These are phyloP conservation scores for Talaromyces sp. DNA, from an alignment of 2,329 filamentous ascomycete species.

Conservation along the genomic window DNA sequence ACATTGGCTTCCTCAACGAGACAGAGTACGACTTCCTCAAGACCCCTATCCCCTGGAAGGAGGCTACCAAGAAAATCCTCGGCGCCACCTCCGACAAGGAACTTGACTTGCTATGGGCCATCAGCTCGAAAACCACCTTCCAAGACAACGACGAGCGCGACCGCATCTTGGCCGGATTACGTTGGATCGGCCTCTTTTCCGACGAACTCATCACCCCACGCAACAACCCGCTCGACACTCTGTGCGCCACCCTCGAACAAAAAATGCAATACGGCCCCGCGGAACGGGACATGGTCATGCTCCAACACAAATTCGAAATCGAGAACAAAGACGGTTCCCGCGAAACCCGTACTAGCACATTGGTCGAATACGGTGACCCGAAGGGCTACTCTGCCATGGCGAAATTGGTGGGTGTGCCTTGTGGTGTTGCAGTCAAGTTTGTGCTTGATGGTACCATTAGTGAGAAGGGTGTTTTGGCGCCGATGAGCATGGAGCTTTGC, in stretches of 20 bases:
- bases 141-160: conserved; percentile 61
- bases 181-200: conserved; percentile 66
- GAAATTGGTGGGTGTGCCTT: conserved; percentile 17
- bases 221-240: conserved; percentile 80
- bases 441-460: conserved; percentile 69
- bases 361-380: conserved; percentile 17
- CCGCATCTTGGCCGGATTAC: conserved; percentile 64
- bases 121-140: conserved; percentile 72
- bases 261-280: conserved; percentile 83
- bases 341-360: conserved; percentile 17
- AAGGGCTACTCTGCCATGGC: conserved; percentile 18
- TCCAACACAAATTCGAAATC: conserved; percentile 53
- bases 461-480: conserved; percentile 70
- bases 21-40: conserved; percentile 61
- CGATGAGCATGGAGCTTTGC: conserved; percentile 67
- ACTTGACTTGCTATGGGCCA: conserved; percentile 65
- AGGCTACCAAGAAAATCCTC: conserved; percentile 73
- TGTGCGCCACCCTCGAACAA: conserved; percentile 80
- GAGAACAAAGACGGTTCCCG: conserved; percentile 16
- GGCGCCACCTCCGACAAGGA: conserved; percentile 61
- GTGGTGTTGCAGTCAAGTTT: conserved; percentile 67
- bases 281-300: conserved; percentile 77
- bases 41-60: conserved; percentile 69
- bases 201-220: conserved; percentile 63
- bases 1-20: conserved; percentile 83